Percentiles rank a stretch among this genome's conserved stretches.
phyloP scores from a whole-genome alignment of 345 rosid species.

The Eucalyptus cloeziana region DNA sequence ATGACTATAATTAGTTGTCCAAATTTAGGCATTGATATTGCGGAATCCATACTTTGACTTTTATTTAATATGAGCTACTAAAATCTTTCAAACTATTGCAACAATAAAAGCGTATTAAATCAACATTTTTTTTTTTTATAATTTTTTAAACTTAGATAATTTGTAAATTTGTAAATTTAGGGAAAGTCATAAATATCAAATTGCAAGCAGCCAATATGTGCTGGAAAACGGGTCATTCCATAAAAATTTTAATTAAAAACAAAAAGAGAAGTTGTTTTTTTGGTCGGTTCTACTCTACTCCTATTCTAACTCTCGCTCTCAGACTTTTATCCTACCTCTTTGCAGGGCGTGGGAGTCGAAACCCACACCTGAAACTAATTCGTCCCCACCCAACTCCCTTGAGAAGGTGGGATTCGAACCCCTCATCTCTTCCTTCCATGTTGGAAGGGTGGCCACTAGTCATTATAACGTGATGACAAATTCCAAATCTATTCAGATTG shows the following conservation, averaged over 20 bases:
- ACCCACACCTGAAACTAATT: no score
- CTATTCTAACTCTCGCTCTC: no score
- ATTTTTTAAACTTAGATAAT: background rate
- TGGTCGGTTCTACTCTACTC: no score
- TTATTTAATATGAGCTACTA: background rate
- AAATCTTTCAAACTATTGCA: background rate
- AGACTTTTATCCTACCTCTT: no score
- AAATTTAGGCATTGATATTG: background rate
- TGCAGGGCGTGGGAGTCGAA: no score
- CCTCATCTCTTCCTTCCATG: no score
- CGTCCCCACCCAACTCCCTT: no score
- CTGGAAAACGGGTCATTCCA: background rate
- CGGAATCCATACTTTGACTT: background rate
- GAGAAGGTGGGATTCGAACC: no score
- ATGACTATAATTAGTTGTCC: background rate
- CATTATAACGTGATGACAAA: background rate
- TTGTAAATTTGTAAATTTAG: fast-evolving
- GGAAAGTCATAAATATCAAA: background rate
- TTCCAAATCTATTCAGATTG: background rate
- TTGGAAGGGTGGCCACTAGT: background rate
- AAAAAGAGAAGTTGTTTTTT: background rate
- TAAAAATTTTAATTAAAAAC: background rate
- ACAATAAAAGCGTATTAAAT: background rate
- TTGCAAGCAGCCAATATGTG: background rate
- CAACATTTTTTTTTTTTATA: fast-evolving